Conservation (phyloP, 306 rosid genomes). For the Sicyos baderoa region DNA sequence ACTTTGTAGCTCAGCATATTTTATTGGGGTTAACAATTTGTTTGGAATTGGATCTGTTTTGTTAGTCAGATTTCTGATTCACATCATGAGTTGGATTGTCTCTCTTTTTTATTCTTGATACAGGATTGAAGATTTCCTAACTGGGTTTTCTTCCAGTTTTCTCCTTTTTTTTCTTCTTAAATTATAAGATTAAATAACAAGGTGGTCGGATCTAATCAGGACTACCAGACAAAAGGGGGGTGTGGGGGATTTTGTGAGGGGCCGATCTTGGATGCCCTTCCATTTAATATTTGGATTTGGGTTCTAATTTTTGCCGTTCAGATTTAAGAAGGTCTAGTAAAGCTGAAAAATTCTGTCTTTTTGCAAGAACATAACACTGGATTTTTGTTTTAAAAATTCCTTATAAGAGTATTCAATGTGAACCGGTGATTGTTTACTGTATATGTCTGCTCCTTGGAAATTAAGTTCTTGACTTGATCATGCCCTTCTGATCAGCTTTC, state of each 20-base stretch:
- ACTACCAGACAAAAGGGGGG: conserved; percentile 52
- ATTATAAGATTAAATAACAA: background rate
- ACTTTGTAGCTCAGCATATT: background rate
- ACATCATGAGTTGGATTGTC: background rate
- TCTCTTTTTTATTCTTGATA: background rate
- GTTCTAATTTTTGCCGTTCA: background rate
- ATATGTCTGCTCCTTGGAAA: too few species aligned
- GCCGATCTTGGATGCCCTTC: conserved; percentile 17
- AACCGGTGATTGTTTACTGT: background rate
- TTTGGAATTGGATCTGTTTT: conserved; percentile 17
- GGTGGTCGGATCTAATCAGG: conserved; percentile 46
- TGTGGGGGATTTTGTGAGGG: conserved; percentile 27
- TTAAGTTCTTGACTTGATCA: too few species aligned
- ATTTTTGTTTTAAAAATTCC: background rate
- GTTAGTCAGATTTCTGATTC: background rate
- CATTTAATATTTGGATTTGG: conserved; percentile 25
- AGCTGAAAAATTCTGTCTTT: conserved; percentile 2
- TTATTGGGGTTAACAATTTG: background rate
- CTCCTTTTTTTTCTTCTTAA: background rate
- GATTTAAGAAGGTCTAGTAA: background rate
- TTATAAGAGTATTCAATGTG: background rate
- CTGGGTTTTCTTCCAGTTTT: conserved; percentile 1
- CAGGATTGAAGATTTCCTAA: background rate
- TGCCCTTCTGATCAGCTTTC: too few species aligned
- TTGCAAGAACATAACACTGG: conserved; percentile 1